A percentile compares a stretch with the other conserved stretches of the same genome.
phyloP scores from a whole-genome alignment of 139 green algal species.

The Raphidocelis subcapitata region DNA sequence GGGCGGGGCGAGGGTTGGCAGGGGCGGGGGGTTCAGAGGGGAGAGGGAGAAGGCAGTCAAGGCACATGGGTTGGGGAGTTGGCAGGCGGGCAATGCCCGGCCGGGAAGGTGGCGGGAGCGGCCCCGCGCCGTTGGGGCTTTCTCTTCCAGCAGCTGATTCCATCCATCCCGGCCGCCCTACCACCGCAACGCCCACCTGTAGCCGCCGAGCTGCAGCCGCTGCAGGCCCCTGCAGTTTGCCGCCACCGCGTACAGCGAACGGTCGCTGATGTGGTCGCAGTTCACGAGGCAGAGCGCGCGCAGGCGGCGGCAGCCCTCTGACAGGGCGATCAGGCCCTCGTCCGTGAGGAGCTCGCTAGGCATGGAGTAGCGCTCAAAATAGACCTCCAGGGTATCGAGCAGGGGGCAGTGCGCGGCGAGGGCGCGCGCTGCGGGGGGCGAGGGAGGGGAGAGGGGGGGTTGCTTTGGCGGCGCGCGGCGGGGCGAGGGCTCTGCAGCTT shows the following conservation, averaged over 20 bases:
- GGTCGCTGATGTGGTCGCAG: conserved; percentile 41
- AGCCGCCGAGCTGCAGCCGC: conserved; percentile 14
- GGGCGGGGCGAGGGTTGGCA: too few species aligned
- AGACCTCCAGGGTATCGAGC: conserved; percentile 38
- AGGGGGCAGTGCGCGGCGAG: conserved; percentile 31
- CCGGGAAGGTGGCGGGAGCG: too few species aligned
- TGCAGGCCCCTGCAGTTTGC: conserved; percentile 22
- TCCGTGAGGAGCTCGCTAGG: conserved; percentile 43
- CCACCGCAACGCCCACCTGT: background rate
- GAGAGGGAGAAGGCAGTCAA: too few species aligned
- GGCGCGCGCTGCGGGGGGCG: conserved; percentile 12
- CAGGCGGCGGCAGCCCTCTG: conserved; percentile 18
- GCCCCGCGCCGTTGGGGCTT: too few species aligned
- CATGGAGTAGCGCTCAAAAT: conserved; percentile 37
- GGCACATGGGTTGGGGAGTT: too few species aligned
- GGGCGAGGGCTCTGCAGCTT: background rate
- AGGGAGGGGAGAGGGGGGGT: too few species aligned
- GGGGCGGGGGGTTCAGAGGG: too few species aligned
- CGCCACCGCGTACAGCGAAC: conserved; percentile 37
- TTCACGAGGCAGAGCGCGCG: conserved; percentile 32
- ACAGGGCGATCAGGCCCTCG: conserved; percentile 36
- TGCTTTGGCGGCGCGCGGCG: too few species aligned
- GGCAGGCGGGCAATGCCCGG: too few species aligned
- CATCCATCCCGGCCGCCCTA: too few species aligned
- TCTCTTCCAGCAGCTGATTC: too few species aligned